These are phyloP conservation scores for Solanum ossicruentum DNA, from an alignment of 257 asterid species.

Conservation along the genomic window DNA sequence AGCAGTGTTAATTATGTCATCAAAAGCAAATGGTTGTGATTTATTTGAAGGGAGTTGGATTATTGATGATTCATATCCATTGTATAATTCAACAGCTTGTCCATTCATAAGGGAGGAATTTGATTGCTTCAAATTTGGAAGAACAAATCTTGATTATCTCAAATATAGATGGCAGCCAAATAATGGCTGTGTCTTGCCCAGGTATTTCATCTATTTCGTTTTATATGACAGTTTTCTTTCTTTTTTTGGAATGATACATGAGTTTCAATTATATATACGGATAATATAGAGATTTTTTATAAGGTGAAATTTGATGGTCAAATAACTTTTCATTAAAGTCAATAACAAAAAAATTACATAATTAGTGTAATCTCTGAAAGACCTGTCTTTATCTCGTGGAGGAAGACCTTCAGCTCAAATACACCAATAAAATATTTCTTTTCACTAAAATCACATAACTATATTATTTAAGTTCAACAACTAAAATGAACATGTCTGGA, in stretches of 20 bases:
- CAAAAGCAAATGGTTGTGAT: conserved; percentile 17
- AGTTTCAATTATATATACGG: neutral
- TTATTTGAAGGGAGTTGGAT: conserved; percentile 56
- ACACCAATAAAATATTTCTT: neutral
- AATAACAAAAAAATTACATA: no score
- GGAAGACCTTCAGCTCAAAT: neutral
- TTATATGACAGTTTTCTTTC: neutral
- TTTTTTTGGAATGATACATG: neutral
- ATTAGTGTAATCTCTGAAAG: neutral
- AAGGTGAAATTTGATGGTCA: neutral
- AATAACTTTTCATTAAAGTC: neutral
- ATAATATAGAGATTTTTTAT: no score
- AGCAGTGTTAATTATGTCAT: neutral
- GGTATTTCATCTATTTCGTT: conserved; percentile 1
- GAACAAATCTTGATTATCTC: conserved; percentile 40
- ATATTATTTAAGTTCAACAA: neutral
- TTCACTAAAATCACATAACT: neutral
- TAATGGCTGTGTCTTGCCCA: conserved; percentile 29
- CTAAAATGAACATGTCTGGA: neutral
- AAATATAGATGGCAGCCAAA: conserved; percentile 63
- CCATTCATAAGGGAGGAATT: conserved; percentile 44
- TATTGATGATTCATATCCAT: conserved; percentile 48
- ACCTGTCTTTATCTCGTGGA: no score
- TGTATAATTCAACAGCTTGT: conserved; percentile 38
- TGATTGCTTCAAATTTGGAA: conserved; percentile 51